Percentiles rank a stretch among this genome's conserved stretches.
These are phyloP conservation scores for Phytopythium aichiense DNA, from an alignment of 352 stramenopile species.

Conservation along the genomic window DNA sequence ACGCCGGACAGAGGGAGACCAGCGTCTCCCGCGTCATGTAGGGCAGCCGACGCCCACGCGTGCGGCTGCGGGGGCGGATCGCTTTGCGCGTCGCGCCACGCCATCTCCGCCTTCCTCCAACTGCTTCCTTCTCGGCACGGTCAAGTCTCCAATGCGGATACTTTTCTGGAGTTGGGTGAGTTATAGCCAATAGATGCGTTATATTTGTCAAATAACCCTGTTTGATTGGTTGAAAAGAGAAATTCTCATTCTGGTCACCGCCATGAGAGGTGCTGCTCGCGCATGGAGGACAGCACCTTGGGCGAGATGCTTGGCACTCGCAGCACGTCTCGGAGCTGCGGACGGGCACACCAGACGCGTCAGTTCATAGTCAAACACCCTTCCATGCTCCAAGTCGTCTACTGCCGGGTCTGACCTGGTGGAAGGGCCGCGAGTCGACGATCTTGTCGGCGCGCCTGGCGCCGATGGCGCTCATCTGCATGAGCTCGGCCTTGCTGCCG, in stretches of 20 bases:
- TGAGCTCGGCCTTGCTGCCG: constrained; percentile 36
- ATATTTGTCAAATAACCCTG: not conserved
- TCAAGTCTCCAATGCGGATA: not conserved
- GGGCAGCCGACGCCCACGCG: not conserved
- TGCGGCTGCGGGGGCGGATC: not conserved
- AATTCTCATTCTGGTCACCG: not conserved
- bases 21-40: not conserved
- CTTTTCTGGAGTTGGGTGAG: not conserved
- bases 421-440: constrained; percentile 33
- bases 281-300: too few species aligned
- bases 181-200: not conserved
- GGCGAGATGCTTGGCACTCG: too few species aligned
- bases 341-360: too few species aligned
- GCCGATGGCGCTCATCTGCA: constrained; percentile 43
- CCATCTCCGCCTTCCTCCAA: not conserved
- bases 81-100: not conserved
- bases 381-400: too few species aligned
- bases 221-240: not conserved
- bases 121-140: not conserved
- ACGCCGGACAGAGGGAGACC: not conserved
- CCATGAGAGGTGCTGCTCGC: not conserved
- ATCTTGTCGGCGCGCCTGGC: constrained; percentile 47
- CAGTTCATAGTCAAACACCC: too few species aligned
- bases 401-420: constrained; percentile 17
- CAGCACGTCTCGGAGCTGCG: too few species aligned